Evolutionary conservation across 2,329 filamentous ascomycete genomes (phyloP).

Genomic region (Aspergillus carbonarius): DNA sequence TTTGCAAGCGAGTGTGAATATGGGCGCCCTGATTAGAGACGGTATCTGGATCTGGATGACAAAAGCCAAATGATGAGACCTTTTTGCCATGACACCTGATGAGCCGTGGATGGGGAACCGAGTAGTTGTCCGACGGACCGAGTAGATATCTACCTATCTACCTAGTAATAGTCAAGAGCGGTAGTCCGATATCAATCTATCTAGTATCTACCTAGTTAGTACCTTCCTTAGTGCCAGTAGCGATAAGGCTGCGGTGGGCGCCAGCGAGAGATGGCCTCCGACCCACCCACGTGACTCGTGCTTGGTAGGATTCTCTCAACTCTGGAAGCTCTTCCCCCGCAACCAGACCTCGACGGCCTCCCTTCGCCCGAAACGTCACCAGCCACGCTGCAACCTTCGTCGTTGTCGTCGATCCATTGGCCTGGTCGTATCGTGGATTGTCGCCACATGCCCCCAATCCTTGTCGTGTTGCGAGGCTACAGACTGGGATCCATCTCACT

Average conservation of each 20-base stretch:
- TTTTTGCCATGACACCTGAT: background rate
- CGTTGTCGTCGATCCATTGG: background rate
- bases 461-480: background rate
- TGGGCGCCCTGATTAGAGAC: constrained; percentile 16
- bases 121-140: background rate
- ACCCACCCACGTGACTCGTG: background rate
- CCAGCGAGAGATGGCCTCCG: background rate
- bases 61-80: background rate
- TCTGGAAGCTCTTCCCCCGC: background rate
- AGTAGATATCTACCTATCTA: background rate
- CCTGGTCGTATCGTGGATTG: background rate
- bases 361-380: constrained; percentile 36
- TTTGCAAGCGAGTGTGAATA: constrained; percentile 9
- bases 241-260: no score
- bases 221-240: no score
- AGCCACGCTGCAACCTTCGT: constrained; percentile 1
- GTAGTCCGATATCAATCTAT: background rate
- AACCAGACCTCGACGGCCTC: constrained; percentile 15
- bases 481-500: background rate
- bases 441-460: background rate
- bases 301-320: no score
- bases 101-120: background rate
- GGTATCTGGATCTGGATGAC: background rate
- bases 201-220: no score
- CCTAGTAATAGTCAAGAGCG: background rate